Conservation (phyloP, 495 filamentous ascomycete genomes). For the Parmelia sp. region DNA sequence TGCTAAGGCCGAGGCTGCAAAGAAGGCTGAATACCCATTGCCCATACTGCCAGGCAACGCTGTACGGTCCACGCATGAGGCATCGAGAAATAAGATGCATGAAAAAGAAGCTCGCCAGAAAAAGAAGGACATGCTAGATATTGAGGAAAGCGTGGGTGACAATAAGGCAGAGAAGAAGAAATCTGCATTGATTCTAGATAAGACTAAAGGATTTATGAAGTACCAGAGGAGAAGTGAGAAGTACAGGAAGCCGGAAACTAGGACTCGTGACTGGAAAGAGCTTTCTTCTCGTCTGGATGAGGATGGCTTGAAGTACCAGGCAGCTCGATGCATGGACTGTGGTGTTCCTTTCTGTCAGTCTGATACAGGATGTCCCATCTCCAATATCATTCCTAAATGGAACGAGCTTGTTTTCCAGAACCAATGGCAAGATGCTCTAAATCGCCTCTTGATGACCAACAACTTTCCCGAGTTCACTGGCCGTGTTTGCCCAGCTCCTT, state of each 20-base stretch:
- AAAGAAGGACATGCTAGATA: constrained; percentile 80
- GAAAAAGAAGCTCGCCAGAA: constrained; percentile 54
- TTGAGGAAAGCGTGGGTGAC: constrained; percentile 89
- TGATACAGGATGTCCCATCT: constrained; percentile 94
- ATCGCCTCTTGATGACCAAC: constrained; percentile 96
- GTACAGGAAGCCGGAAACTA: constrained; percentile 80
- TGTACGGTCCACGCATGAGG: constrained; percentile 41
- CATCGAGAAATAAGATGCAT: constrained; percentile 56
- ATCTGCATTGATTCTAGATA: constrained; percentile 87
- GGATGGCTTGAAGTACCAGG: constrained; percentile 98
- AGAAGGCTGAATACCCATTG: constrained; percentile 74
- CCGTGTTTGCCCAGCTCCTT: constrained; percentile 96
- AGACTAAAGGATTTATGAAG: constrained; percentile 98
- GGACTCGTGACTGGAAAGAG: constrained; percentile 93
- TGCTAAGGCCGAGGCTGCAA: constrained; percentile 75
- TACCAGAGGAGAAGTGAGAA: constrained; percentile 92
- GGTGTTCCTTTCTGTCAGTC: constrained; percentile 99
- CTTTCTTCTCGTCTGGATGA: constrained; percentile 83
- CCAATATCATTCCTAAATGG: constrained; percentile 99
- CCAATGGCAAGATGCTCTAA: constrained; percentile 93
- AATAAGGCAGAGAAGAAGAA: constrained; percentile 88
- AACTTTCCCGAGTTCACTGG: constrained; percentile 99
- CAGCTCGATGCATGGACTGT: constrained; percentile 99
- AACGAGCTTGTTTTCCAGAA: constrained; percentile 91
- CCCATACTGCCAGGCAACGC: constrained; percentile 56